Evolutionary conservation across 148 eudicot genomes (phyloP), one percentile per base, ranked within the genome.

Genomic region (Dysphania ambrosioides): DNA sequence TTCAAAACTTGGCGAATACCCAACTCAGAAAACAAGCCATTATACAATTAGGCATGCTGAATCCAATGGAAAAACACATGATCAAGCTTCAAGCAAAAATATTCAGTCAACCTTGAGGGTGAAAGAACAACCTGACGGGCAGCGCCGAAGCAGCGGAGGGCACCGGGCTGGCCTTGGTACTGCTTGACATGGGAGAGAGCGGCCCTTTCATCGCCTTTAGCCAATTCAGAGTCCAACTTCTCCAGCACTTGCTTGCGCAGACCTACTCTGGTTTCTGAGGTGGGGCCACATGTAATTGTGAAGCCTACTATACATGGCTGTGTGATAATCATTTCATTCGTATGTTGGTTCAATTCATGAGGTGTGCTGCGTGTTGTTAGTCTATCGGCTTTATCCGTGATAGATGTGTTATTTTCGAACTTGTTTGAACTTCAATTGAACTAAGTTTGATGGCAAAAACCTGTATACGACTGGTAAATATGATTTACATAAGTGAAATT

Each of bases 71-170:
- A 23, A 23, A 8, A 21, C 18, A 32, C 10, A 12, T 61, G 26
- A 64, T 24, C 2, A 6, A 30, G 8, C 11, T n/a, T n/a, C n/a
- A n/a, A 6, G 51, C 19, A 53, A 18, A 64, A n/a, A n/a, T 13
- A 27, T 1, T 23, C 19, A n/a, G 4, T 53, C 24, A 44, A 42
- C 4, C 4, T 16, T 13, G 13, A 32, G n/a, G n/a, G 26, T 61
- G 21, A 49, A n/a, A n/a, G n/a, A 15, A 55, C 11, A 47, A 81
- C 99, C 97, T 90, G 99, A 58, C 96, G 87, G 66, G 92, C 97
- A 38, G 96, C 83, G 29, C 97, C 97, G 30, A 95, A 95, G 77
- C 97, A 89, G n/a, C 92, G 87, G 38, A 95, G 89, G 38, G 85
- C 90, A 1, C 72, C 86, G 24, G 88, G 83, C 61, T 86, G 86